phyloP scores from a whole-genome alignment of 2,329 filamentous ascomycete species.

The Bipolaris cookei region DNA sequence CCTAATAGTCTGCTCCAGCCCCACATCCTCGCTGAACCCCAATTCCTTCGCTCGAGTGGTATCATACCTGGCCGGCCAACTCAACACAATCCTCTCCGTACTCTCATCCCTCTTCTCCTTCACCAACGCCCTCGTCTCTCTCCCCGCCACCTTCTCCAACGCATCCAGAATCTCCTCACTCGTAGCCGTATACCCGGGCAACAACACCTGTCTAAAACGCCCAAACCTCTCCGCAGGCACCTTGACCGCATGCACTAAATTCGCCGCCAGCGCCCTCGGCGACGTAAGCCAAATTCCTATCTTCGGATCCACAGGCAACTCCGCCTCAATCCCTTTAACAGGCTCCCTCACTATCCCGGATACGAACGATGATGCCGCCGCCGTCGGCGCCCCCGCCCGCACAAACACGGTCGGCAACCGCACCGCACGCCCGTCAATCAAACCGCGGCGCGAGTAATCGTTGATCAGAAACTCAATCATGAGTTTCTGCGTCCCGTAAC shows the following conservation, averaged over 20 bases:
- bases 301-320: slow-evolving; percentile 58
- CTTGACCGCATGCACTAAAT: slow-evolving; percentile 60
- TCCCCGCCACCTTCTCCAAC: slow-evolving; percentile 61
- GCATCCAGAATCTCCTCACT: slow-evolving; percentile 64
- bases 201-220: slow-evolving; percentile 59
- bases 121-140: slow-evolving; percentile 58
- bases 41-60: slow-evolving; percentile 61
- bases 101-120: slow-evolving; percentile 59
- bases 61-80: slow-evolving; percentile 64
- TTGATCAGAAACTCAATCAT: slow-evolving; percentile 68
- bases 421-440: slow-evolving; percentile 64
- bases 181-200: slow-evolving; percentile 62
- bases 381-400: slow-evolving; percentile 64
- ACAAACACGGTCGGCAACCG: slow-evolving; percentile 69
- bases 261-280: slow-evolving; percentile 61
- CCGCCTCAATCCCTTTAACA: slow-evolving; percentile 59
- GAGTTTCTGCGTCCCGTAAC: slow-evolving; percentile 69
- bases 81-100: slow-evolving; percentile 61
- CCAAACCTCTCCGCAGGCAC: slow-evolving; percentile 59
- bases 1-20: slow-evolving; percentile 55
- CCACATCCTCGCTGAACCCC: slow-evolving; percentile 58
- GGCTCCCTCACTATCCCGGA: slow-evolving; percentile 70
- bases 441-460: slow-evolving; percentile 65
- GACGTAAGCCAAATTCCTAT: slow-evolving; percentile 65
- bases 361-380: slow-evolving; percentile 68